Conservation (phyloP, 225 moss, liverwort and hornwort genomes). For the Asterella californica region DNA sequence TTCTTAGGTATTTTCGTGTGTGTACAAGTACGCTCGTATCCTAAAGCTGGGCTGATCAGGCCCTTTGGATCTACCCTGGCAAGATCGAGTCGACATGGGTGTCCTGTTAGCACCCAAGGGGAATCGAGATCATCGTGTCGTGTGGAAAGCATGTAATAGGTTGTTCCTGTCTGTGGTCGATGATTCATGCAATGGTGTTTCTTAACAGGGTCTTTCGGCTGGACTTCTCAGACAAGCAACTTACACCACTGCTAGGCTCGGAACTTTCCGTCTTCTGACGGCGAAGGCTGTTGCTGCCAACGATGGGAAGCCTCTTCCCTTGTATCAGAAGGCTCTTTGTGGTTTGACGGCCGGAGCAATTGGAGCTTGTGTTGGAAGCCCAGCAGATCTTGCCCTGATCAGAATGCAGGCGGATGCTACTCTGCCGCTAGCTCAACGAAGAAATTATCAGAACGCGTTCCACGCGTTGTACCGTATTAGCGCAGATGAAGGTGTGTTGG, state of each 20-base stretch:
- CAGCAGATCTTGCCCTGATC: conserved; percentile 95
- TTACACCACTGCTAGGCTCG: conserved; percentile 84
- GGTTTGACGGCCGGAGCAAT: conserved; percentile 93
- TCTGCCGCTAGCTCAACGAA: conserved; percentile 63
- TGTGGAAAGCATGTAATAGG: too few relatives aligned
- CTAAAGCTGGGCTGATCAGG: too few relatives aligned
- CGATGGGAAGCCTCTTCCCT: conserved; percentile 88
- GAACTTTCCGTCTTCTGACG: conserved; percentile 70
- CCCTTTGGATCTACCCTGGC: too few relatives aligned
- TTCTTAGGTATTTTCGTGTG: too few relatives aligned
- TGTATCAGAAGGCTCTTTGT: conserved; percentile 94
- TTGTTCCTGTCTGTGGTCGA: neutral
- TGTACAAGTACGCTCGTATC: too few relatives aligned
- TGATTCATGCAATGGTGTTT: neutral
- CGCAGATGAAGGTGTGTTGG: conserved; percentile 63
- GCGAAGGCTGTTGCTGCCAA: conserved; percentile 79
- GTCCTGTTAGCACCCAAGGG: too few relatives aligned
- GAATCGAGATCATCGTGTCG: too few relatives aligned
- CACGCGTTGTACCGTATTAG: conserved; percentile 66
- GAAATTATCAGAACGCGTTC: conserved; percentile 89
- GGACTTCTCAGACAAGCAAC: conserved; percentile 92
- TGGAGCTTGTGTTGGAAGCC: conserved; percentile 85
- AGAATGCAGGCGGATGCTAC: conserved; percentile 99
- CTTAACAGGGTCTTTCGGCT: conserved; percentile 80
- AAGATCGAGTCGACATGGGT: too few relatives aligned